Conservation (phyloP, 2,329 filamentous ascomycete species). For the Lecanicillium sp. region DNA sequence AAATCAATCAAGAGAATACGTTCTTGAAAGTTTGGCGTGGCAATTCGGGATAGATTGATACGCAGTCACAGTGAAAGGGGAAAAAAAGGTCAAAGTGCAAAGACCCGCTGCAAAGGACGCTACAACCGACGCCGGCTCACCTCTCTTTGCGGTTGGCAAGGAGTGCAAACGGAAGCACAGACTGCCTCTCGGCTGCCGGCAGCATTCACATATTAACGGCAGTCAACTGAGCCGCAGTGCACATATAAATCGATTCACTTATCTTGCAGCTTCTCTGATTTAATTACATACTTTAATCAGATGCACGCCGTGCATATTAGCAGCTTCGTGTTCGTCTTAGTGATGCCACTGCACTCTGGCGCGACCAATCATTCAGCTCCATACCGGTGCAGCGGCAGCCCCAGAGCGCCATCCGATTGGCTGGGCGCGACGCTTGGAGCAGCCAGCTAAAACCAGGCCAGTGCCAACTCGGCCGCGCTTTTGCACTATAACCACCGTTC, state of each 20-base stretch:
- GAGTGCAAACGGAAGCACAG: not conserved
- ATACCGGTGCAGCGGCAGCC: not conserved
- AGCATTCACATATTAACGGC: not conserved
- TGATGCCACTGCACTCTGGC: not conserved
- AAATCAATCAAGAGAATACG: not conserved
- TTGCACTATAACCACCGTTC: not conserved
- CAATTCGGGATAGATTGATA: not conserved
- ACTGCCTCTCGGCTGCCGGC: not conserved
- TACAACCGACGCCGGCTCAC: not conserved
- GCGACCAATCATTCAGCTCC: not conserved
- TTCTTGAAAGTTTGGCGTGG: not conserved
- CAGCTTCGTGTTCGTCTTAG: not conserved
- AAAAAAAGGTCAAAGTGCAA: not conserved
- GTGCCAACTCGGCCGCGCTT: not conserved
- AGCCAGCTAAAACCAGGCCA: constrained; percentile 3
- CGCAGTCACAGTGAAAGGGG: not conserved
- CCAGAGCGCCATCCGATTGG: constrained; percentile 7
- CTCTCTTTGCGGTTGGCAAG: not conserved
- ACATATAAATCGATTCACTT: not conserved
- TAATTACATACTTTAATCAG: not conserved
- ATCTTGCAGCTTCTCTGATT: not conserved
- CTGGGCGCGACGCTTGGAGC: not conserved
- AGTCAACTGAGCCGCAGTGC: not conserved
- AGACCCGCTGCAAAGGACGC: constrained; percentile 1
- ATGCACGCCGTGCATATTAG: not conserved